These are phyloP conservation scores for Leptomonas seymouri DNA, from an alignment of 208 protist species.

Conservation along the genomic window DNA sequence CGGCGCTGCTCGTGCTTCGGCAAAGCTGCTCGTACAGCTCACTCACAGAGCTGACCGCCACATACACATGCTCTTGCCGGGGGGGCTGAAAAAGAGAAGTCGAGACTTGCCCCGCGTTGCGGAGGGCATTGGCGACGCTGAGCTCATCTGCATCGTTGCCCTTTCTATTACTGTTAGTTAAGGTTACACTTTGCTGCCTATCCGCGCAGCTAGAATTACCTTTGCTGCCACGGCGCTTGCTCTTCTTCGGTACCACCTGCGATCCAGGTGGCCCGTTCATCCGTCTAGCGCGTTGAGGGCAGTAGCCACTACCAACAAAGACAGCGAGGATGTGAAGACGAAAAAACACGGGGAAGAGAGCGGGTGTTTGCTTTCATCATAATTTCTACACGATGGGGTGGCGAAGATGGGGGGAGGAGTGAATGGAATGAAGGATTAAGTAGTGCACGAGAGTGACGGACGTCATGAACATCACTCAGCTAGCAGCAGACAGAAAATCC, in stretches of 20 bases:
- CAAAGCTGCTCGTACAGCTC: conserved; percentile 24
- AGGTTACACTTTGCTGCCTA: neutral
- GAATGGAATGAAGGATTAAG: too few species aligned
- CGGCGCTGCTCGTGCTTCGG: neutral
- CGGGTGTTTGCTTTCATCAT: too few species aligned
- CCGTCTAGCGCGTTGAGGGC: neutral
- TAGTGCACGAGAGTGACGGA: too few species aligned
- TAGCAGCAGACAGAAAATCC: too few species aligned
- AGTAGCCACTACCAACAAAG: too few species aligned
- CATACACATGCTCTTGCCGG: conserved; percentile 26
- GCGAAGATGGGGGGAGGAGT: too few species aligned
- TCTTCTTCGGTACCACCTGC: conserved; percentile 21
- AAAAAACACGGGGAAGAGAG: conserved; percentile 1
- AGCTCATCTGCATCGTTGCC: neutral
- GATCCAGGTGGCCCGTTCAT: conserved; percentile 28
- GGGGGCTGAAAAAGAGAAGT: conserved; percentile 13
- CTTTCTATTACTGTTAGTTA: neutral
- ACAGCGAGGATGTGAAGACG: neutral
- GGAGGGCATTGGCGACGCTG: neutral
- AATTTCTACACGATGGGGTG: too few species aligned
- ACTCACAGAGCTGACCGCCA: conserved; percentile 1
- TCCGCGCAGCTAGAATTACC: neutral
- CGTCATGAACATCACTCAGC: too few species aligned
- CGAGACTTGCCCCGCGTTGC: too few species aligned
- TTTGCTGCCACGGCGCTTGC: conserved; percentile 9